Evolutionary conservation across 352 stramenopile genomes (phyloP).

Genomic region (Globisporangium nunn): DNA sequence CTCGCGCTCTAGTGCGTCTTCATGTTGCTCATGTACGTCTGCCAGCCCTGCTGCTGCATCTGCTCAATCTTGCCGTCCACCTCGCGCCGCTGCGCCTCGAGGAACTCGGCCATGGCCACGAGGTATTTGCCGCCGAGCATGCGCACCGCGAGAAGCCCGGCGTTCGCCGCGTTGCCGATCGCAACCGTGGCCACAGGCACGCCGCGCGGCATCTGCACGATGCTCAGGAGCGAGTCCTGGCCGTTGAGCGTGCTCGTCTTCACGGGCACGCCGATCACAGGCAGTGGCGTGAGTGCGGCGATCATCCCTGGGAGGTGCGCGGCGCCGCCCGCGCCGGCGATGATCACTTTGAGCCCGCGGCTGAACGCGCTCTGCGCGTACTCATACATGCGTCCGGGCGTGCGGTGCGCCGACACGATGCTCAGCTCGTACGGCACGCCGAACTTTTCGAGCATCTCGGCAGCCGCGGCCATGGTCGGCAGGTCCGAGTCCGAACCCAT

Average conservation of each 20-base stretch:
- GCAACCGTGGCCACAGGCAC: slow-evolving; percentile 97
- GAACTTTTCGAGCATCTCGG: slow-evolving; percentile 95
- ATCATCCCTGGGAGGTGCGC: slow-evolving; percentile 97
- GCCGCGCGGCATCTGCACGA: slow-evolving; percentile 98
- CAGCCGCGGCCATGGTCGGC: slow-evolving; percentile 94
- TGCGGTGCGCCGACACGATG: slow-evolving; percentile 98
- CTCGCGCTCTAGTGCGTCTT: slow-evolving; percentile 7
- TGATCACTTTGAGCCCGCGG: slow-evolving; percentile 91
- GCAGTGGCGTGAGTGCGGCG: slow-evolving; percentile 74
- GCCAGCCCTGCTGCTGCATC: slow-evolving; percentile 85
- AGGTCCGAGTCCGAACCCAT: slow-evolving; percentile 96
- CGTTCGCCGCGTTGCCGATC: slow-evolving; percentile 98
- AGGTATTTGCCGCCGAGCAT: slow-evolving; percentile 88
- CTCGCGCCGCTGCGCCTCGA: slow-evolving; percentile 87
- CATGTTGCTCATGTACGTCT: slow-evolving; percentile 85
- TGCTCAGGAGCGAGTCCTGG: slow-evolving; percentile 96
- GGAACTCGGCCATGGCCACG: slow-evolving; percentile 89
- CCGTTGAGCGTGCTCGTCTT: slow-evolving; percentile 97
- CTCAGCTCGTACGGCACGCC: slow-evolving; percentile 94
- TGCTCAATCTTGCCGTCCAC: slow-evolving; percentile 91
- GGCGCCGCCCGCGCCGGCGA: slow-evolving; percentile 94
- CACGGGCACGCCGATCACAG: slow-evolving; percentile 95
- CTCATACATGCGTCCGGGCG: slow-evolving; percentile 92
- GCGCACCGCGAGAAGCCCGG: slow-evolving; percentile 94
- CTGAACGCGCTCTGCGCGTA: slow-evolving; percentile 89